A percentile compares a stretch with the other conserved stretches of the same genome.
These are phyloP conservation scores for Saccharomycopsis hybrid DNA, from an alignment of 1,139 yeast genomes.

Conservation along the genomic window DNA sequence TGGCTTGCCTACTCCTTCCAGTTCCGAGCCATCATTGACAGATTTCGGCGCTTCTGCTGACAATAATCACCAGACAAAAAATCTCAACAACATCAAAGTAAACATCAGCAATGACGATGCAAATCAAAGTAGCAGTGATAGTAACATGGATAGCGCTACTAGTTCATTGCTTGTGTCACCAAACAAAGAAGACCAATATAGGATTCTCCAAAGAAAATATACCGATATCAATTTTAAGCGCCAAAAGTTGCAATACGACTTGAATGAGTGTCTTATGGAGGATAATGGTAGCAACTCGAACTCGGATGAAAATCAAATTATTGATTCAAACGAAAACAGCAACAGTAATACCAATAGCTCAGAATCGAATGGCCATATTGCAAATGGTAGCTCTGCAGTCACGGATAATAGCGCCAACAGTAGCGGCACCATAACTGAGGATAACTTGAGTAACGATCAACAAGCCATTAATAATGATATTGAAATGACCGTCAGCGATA, in stretches of 20 bases:
- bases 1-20: not conserved
- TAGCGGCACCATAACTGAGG: not conserved
- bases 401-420: not conserved
- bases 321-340: not conserved
- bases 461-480: not conserved
- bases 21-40: not conserved
- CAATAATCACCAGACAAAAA: too few species aligned
- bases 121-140: not conserved
- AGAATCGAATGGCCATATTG: not conserved
- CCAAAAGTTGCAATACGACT: slow-evolving; percentile 10
- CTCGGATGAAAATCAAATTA: not conserved
- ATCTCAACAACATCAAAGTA: not conserved
- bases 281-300: not conserved
- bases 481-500: not conserved
- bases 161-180: not conserved
- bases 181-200: not conserved
- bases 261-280: slow-evolving; percentile 7
- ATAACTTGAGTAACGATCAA: not conserved
- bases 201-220: slow-evolving; percentile 9
- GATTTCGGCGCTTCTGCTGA: too few species aligned
- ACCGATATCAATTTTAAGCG: slow-evolving; percentile 18
- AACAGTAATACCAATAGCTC: not conserved
- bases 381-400: too few species aligned
- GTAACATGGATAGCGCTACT: not conserved
- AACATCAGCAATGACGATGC: not conserved